These are phyloP conservation scores for Castanea sativa DNA, from an alignment of 306 rosid genomes.

Conservation along the genomic window DNA sequence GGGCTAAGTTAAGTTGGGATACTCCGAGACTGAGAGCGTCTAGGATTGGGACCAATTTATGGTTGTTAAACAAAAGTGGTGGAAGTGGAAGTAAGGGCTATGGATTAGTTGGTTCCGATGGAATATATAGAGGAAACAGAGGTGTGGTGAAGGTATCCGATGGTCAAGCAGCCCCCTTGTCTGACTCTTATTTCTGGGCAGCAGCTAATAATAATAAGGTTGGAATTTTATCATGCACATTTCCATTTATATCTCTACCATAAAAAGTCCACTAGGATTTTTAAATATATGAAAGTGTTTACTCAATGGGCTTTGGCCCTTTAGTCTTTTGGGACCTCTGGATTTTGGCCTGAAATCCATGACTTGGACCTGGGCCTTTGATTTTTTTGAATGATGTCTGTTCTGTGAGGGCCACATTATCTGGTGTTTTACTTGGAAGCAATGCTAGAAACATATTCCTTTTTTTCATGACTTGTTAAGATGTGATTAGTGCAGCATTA, in stretches of 20 bases:
- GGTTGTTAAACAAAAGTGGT: neutral
- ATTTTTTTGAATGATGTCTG: too few species aligned
- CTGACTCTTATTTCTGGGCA: conserved; percentile 11
- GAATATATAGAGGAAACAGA: conserved; percentile 1
- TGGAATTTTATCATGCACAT: neutral
- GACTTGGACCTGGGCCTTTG: neutral
- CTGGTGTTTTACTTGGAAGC: too few species aligned
- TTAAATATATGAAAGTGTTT: too few species aligned
- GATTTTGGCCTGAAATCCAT: neutral
- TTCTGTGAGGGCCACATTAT: too few species aligned
- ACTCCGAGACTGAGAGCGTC: neutral
- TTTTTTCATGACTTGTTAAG: too few species aligned
- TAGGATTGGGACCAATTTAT: neutral
- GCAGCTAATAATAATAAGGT: neutral
- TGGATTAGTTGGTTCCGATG: neutral
- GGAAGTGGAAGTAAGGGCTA: conserved; percentile 5
- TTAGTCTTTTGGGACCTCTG: neutral
- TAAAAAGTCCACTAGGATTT: too few species aligned
- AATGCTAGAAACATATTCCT: too few species aligned
- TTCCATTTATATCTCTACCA: neutral
- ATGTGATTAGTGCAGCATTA: too few species aligned
- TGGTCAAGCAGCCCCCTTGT: conserved; percentile 24
- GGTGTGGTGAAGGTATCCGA: conserved; percentile 21
- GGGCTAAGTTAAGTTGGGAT: neutral
- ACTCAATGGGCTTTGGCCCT: too few species aligned